phyloP scores from a whole-genome alignment of 768 basidiomycete species.

The Xerocomellus dryophilus region DNA sequence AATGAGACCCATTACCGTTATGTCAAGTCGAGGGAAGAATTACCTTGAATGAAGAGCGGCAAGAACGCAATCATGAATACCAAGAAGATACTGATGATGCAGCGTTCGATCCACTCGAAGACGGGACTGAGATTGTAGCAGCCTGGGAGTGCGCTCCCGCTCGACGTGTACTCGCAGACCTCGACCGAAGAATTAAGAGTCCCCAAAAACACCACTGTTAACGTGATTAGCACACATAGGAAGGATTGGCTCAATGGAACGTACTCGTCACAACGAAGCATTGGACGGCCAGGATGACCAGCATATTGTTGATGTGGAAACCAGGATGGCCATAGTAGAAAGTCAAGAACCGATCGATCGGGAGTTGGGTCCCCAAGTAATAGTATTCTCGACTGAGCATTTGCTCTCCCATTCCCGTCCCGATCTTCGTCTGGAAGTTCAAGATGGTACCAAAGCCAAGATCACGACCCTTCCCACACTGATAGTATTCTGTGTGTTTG shows the following conservation, averaged over 20 bases:
- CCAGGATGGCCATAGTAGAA: conserved; percentile 99
- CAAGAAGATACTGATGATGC: conserved; percentile 97
- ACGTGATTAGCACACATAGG: conserved; percentile 14
- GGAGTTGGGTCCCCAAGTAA: conserved; percentile 95
- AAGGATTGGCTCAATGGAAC: conserved; percentile 31
- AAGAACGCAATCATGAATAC: conserved; percentile 98
- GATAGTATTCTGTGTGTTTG: conserved; percentile 99
- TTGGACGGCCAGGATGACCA: conserved; percentile 96
- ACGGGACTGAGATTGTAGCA: conserved; percentile 95
- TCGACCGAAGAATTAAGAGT: conserved; percentile 79
- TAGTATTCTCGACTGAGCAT: conserved; percentile 99
- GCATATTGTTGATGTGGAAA: conserved; percentile 99
- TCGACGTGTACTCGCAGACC: conserved; percentile 75
- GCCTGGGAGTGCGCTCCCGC: conserved; percentile 75
- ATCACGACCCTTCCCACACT: conserved; percentile 98
- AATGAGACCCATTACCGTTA: conserved; percentile 18
- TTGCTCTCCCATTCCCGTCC: conserved; percentile 99
- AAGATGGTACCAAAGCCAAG: conserved; percentile 98
- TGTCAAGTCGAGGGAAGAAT: conserved; percentile 11
- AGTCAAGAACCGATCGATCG: conserved; percentile 97
- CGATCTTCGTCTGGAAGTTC: conserved; percentile 99
- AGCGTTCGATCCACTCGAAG: conserved; percentile 92
- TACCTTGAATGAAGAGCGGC: conserved; percentile 93
- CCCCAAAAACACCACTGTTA: conserved; percentile 88
- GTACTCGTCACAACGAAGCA: conserved; percentile 88